Base-by-base conservation (phyloP, 2,329 filamentous ascomycete species). In the Bisporella sp. region DNA sequence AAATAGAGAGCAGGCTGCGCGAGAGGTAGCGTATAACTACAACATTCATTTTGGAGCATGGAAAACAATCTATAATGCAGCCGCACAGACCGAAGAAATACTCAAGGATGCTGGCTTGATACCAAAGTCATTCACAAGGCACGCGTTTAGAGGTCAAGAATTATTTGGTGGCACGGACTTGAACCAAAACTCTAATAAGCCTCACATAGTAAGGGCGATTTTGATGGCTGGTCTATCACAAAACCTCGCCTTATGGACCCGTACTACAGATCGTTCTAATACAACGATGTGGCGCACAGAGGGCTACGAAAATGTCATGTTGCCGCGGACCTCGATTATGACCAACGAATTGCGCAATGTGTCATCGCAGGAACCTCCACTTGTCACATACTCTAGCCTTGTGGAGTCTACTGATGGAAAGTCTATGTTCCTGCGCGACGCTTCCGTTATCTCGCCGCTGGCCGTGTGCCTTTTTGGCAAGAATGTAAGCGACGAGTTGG, bases 131-230 rank as follows among this genome's bases (percentile, higher is more conserved):
- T 47, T 30, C 4, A 12, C 31, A 42, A 12, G 31, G 13, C 28
- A 5, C 8, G n/a, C 11, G 31, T 49, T 31, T 41, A 47, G 31
- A 54, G 55, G 28, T n/a, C 41, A 33, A 21, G 4, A 4, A 32
- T 21, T 50, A 31, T 66, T 66, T 43, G 69, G 71, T 4, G 62
- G 62, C 31, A 40, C 54, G 1, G 47, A 50, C 4, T 57, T 75
- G 32, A 78, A 79, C 50, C 56, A 62, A 31, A 73, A 77, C 57
- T 72, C 74, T 4, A 50, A 64, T 33, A 71, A 70, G 39, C 50
- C 62, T 1, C 59, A 65, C 1, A 64, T 79, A 30, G 65, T 78
- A 48, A 75, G 73, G 51, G 69, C 71, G 11, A 62, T 79, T n/a
- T 55, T 71, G 4, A 53, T 72, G 9, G 69, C 73, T 13, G 72